Evolutionary conservation across 371 early-diverging fungal species (phyloP), one percentile per base, ranked within the genome.

Genomic region (Mucor piriformis): DNA sequence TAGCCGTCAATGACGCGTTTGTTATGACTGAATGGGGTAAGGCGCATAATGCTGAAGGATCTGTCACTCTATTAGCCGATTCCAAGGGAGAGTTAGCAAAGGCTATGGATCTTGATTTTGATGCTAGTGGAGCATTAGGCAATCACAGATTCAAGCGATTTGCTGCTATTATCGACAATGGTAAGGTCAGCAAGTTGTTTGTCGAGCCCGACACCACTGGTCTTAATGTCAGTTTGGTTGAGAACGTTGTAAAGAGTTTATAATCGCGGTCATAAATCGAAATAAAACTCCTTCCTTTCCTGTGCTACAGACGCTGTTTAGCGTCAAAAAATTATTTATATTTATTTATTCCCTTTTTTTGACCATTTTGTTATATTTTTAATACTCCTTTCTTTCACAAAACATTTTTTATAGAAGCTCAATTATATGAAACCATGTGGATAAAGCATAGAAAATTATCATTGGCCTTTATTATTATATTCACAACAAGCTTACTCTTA

Each of bases 21-120:
- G 90, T 89, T n/a, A 82, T 86, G 83, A 74, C 76, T 50, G 91
- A 87, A 46, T 91, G 90, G 90, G 83, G 84, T 46, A 77, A 85
- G 57, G 60, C 71, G 13, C 66, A 77, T 25, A 65, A 75, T 37
- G 76, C 37, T 20, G 63, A 66, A 10, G 64, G 67, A 3, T 54
- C 57, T 12, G 74, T 88, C 46, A 79, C 74, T 32, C 73, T 91
- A 67, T 69, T 88, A 32, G 85, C 90, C 29, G 92, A 91, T 67
- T 74, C 80, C 16, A 76, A 79, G 38, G 90, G 84, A 32, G 84
- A 75, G 38, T 80, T 88, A 21, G 80, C 84, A 58, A 83, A 84
- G 58, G 80, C 80, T 3, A 74, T 88, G 57, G 88, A 85, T 18
- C 69, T 91, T 27, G 73, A 70, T 52, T 85, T 86, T 73, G 89